A percentile compares a stretch with the other conserved stretches of the same genome.
These are phyloP conservation scores for Fusarium chuoi DNA, from an alignment of 2,329 filamentous ascomycete species.

Conservation along the genomic window DNA sequence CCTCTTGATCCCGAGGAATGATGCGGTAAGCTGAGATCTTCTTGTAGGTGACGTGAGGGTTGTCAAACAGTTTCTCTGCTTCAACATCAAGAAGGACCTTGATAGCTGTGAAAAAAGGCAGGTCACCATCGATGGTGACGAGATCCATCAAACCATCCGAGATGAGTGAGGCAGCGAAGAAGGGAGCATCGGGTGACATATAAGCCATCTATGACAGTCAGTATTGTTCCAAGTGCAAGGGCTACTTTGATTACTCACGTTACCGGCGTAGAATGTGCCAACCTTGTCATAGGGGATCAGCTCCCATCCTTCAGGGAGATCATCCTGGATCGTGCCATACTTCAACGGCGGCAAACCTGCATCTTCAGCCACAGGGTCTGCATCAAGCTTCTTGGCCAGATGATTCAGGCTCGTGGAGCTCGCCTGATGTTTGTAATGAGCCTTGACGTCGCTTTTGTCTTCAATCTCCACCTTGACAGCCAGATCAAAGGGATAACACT, in stretches of 20 bases:
- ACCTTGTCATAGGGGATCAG: constrained; percentile 78
- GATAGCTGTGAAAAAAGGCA: constrained; percentile 73
- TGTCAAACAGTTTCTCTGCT: constrained; percentile 80
- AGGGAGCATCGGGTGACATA: constrained; percentile 87
- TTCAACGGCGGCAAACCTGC: constrained; percentile 75
- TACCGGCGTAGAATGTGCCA: constrained; percentile 94
- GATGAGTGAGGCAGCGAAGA: constrained; percentile 85
- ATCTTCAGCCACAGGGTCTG: constrained; percentile 43
- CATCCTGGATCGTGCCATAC: constrained; percentile 83
- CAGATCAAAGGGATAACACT: constrained; percentile 88
- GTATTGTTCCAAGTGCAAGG: background rate
- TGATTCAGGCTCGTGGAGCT: constrained; percentile 46
- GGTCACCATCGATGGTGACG: constrained; percentile 80
- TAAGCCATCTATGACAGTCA: constrained; percentile 75
- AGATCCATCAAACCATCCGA: constrained; percentile 89
- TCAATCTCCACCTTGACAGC: constrained; percentile 84
- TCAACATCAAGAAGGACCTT: constrained; percentile 78
- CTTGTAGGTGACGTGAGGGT: constrained; percentile 78
- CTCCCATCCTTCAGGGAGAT: constrained; percentile 81
- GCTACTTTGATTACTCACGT: constrained; percentile 61
- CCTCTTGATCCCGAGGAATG: constrained; percentile 74
- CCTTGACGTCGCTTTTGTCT: constrained; percentile 77
- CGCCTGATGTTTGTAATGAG: constrained; percentile 71
- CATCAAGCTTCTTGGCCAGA: constrained; percentile 42
- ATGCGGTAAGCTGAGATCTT: constrained; percentile 92